Percentiles rank a stretch among this genome's conserved stretches.
Evolutionary conservation across 768 basidiomycete genomes (phyloP).

Genomic region (Fomitopsis serialis): DNA sequence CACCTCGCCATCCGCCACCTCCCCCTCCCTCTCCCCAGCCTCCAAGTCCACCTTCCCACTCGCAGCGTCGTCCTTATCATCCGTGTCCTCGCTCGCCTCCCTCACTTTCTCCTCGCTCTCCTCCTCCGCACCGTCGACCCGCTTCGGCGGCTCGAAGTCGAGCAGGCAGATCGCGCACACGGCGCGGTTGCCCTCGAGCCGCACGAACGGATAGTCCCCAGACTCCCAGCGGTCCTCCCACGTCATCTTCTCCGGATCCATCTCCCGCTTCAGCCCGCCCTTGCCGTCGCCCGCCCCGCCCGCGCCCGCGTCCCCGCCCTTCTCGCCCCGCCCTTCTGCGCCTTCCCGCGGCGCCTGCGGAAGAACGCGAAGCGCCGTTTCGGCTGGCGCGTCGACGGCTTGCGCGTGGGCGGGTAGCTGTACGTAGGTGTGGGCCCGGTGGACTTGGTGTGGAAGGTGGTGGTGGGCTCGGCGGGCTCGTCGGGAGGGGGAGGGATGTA

Average conservation of each 20-base stretch:
- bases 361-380: conserved; percentile 55
- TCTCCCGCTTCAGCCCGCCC: conserved; percentile 15
- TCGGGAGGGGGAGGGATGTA: conserved; percentile 81
- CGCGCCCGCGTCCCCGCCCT: neutral
- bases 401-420: conserved; percentile 55
- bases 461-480: conserved; percentile 16
- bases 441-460: conserved; percentile 11
- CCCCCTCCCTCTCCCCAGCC: neutral
- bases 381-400: conserved; percentile 18
- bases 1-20: neutral
- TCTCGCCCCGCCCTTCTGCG: neutral
- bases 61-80: neutral
- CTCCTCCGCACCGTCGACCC: conserved; percentile 28
- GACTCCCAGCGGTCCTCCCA: conserved; percentile 82
- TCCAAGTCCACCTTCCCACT: neutral
- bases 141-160: conserved; percentile 75
- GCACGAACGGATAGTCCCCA: conserved; percentile 74
- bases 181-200: conserved; percentile 77
- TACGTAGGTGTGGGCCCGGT: conserved; percentile 42
- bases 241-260: conserved; percentile 31
- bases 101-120: conserved; percentile 11
- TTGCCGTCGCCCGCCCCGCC: conserved; percentile 2
- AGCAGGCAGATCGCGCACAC: conserved; percentile 80
- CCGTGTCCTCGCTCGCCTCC: neutral
- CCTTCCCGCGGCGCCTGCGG: conserved; percentile 18